A percentile compares a stretch with the other conserved stretches of the same genome.
phyloP scores from a whole-genome alignment of 78 protist genomes.

The Anaeramoeba flamelloides region DNA sequence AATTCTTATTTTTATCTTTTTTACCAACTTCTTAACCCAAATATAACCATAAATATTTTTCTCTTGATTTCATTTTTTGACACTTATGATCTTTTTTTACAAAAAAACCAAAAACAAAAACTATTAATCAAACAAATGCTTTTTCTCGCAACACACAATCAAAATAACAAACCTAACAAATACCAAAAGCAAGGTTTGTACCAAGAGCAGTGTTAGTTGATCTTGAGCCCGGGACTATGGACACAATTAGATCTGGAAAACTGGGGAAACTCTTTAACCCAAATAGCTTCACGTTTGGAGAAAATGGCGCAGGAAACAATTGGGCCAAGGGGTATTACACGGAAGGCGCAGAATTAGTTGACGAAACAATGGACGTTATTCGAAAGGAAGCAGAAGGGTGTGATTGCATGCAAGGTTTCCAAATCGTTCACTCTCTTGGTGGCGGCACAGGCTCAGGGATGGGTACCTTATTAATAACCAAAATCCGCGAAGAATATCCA shows the following conservation, averaged over 20 bases:
- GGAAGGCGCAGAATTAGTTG: conserved; percentile 84
- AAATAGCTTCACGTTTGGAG: conserved; percentile 78
- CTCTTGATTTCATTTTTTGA: no score
- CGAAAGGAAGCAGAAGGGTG: conserved; percentile 89
- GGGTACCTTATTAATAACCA: conserved; percentile 59
- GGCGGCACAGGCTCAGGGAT: conserved; percentile 99
- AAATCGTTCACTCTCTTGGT: conserved; percentile 92
- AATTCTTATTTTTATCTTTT: no score
- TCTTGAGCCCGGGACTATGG: conserved; percentile 93
- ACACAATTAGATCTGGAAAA: conserved; percentile 73
- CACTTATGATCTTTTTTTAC: no score
- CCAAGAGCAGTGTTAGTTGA: conserved; percentile 95
- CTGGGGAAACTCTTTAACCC: conserved; percentile 65
- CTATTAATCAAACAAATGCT: no score
- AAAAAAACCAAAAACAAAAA: no score
- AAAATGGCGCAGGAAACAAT: conserved; percentile 84
- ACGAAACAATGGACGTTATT: conserved; percentile 80
- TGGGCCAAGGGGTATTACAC: conserved; percentile 97
- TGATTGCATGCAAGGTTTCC: conserved; percentile 98
- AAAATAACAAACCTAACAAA: no score
- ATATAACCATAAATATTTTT: no score
- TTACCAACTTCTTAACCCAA: no score
- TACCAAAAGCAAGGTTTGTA: no score
- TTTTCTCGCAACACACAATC: no score
- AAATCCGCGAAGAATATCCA: conserved; percentile 85